Percentiles rank a stretch among this genome's conserved stretches.
phyloP scores from a whole-genome alignment of 208 protist species.

The Leishmania tarentolae region DNA sequence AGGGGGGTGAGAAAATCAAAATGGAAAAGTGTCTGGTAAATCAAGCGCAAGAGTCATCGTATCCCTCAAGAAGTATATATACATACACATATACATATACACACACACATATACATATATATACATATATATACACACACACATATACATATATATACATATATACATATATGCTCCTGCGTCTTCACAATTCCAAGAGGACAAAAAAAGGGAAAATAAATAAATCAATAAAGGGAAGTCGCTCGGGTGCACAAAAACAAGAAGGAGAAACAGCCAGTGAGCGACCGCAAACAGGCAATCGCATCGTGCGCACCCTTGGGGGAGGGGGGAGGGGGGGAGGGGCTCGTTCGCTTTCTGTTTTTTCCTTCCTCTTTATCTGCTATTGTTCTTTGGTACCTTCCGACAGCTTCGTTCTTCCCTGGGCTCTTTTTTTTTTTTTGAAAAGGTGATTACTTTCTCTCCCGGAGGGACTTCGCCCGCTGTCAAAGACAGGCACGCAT shows the following conservation, averaged over 20 bases:
- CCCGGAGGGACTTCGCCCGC: not conserved
- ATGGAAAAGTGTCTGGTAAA: not conserved
- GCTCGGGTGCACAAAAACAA: too few relatives aligned
- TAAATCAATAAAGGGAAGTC: too few relatives aligned
- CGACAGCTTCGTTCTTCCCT: too few relatives aligned
- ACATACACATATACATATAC: not conserved
- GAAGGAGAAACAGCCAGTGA: not conserved
- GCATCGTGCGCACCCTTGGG: too few relatives aligned
- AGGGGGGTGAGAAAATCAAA: not conserved
- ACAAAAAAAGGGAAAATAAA: too few relatives aligned
- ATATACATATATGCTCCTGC: not conserved
- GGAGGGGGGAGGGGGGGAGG: not conserved
- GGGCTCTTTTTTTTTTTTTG: not conserved
- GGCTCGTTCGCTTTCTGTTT: not conserved
- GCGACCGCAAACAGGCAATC: too few relatives aligned
- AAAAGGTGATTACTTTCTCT: not conserved
- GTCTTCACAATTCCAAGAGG: too few relatives aligned
- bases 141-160: not conserved
- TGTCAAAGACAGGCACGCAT: not conserved
- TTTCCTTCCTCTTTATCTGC: not conserved
- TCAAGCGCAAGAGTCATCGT: not conserved
- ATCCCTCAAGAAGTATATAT: not conserved
- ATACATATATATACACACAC: not conserved
- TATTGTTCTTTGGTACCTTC: not conserved
- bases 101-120: not conserved